These are phyloP conservation scores for Phaeosphaeriaceae sp. DNA, from an alignment of 2,329 filamentous ascomycete species.

Conservation along the genomic window DNA sequence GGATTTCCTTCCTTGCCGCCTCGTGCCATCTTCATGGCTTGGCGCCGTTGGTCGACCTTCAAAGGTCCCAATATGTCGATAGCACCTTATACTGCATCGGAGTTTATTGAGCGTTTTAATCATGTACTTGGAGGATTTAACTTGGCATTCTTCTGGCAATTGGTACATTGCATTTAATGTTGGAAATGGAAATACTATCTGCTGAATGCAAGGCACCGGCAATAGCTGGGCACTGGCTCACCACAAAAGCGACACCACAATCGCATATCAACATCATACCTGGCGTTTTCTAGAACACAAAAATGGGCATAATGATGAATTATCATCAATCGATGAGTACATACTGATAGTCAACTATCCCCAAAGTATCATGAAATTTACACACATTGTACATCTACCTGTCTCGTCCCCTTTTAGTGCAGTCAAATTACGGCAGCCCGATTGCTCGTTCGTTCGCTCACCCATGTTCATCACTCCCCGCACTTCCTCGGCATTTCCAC, in stretches of 20 bases:
- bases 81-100: constrained; percentile 21
- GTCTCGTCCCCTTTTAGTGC: neutral
- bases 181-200: neutral
- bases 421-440: too few species aligned
- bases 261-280: constrained; percentile 4
- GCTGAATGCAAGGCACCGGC: neutral
- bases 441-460: too few species aligned
- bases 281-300: constrained; percentile 1
- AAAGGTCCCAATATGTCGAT: constrained; percentile 15
- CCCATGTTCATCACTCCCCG: too few species aligned
- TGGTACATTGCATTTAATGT: constrained; percentile 2
- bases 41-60: constrained; percentile 19
- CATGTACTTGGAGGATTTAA: constrained; percentile 24
- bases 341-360: neutral
- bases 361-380: neutral
- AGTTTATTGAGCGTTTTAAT: constrained; percentile 34
- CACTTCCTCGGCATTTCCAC: too few species aligned
- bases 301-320: neutral
- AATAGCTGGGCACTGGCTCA: neutral
- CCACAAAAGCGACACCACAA: constrained; percentile 4
- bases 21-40: constrained; percentile 30
- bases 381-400: neutral
- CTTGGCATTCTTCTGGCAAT: constrained; percentile 12
- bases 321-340: neutral
- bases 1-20: constrained; percentile 25